phyloP scores from a whole-genome alignment of 2,329 filamentous ascomycete genomes.

The Thielaviopsis punctulata region DNA sequence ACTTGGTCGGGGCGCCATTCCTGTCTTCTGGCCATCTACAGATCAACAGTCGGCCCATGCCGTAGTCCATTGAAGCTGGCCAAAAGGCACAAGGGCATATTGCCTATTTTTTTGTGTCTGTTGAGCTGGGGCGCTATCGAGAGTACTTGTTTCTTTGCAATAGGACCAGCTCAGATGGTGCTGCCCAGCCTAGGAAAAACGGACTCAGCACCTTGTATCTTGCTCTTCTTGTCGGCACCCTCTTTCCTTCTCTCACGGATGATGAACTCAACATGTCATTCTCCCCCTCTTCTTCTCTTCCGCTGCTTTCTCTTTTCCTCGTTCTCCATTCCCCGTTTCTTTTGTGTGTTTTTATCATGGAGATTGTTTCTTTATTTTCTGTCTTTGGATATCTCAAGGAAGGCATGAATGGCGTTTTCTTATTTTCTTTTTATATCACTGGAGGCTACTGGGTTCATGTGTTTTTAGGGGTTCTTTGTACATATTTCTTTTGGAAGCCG shows the following conservation, averaged over 20 bases:
- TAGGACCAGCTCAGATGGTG: too few species aligned
- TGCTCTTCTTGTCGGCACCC: background rate
- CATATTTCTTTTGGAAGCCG: constrained; percentile 7
- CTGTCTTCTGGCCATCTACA: background rate
- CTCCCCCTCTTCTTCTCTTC: background rate
- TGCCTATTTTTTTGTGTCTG: too few species aligned
- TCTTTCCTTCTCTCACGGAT: background rate
- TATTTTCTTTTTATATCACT: too few species aligned
- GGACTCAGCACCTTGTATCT: background rate
- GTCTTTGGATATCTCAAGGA: constrained; percentile 1
- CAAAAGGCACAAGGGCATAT: too few species aligned
- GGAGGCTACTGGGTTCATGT: constrained; percentile 8
- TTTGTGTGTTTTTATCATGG: background rate
- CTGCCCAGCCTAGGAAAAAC: too few species aligned
- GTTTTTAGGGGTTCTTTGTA: constrained; percentile 8
- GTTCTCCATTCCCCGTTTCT: background rate
- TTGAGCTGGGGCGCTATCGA: too few species aligned
- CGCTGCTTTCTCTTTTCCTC: background rate
- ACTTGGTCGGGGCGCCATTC: background rate
- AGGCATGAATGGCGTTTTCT: constrained; percentile 12
- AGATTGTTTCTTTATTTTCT: background rate
- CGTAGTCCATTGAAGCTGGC: background rate
- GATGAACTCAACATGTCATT: background rate
- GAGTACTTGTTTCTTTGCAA: too few species aligned
- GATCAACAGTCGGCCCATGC: background rate